These are phyloP conservation scores for Clarkia xantiana DNA, from an alignment of 345 rosid species.

Conservation along the genomic window DNA sequence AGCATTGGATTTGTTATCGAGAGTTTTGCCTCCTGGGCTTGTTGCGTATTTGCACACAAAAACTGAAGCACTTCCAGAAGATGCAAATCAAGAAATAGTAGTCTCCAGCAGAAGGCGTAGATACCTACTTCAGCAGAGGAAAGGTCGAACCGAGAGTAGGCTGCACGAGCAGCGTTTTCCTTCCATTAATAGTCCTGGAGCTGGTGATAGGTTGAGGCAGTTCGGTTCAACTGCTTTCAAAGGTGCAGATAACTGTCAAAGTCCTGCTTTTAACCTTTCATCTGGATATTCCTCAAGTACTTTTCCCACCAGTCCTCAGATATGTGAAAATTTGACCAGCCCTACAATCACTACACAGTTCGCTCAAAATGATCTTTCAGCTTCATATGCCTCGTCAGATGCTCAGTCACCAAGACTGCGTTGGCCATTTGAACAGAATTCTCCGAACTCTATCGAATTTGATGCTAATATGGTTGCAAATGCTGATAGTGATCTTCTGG, in stretches of 20 bases:
- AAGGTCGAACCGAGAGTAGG: constrained; percentile 49
- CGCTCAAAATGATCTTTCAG: constrained; percentile 36
- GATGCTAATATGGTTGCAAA: constrained; percentile 30
- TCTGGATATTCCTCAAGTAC: no score
- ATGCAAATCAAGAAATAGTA: constrained; percentile 57
- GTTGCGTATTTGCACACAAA: constrained; percentile 97
- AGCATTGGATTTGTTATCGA: constrained; percentile 67
- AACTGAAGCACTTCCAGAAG: constrained; percentile 40
- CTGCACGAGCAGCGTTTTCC: constrained; percentile 50
- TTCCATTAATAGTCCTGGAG: constrained; percentile 38
- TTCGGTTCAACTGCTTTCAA: constrained; percentile 18
- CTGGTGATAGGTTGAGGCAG: no score
- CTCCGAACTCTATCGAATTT: constrained; percentile 27
- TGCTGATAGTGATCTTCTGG: constrained; percentile 54
- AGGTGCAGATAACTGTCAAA: no score
- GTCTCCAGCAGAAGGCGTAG: constrained; percentile 62
- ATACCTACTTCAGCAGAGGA: constrained; percentile 82
- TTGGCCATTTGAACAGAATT: constrained; percentile 30
- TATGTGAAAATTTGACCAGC: constrained; percentile 33
- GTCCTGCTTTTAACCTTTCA: no score
- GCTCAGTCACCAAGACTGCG: constrained; percentile 22
- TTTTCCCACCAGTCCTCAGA: constrained; percentile 10
- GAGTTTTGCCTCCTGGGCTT: constrained; percentile 97
- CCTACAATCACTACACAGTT: constrained; percentile 26
- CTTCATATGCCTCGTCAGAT: constrained; percentile 22